These are phyloP conservation scores for Amylocystis lapponica DNA, from an alignment of 768 basidiomycete genomes.

Conservation along the genomic window DNA sequence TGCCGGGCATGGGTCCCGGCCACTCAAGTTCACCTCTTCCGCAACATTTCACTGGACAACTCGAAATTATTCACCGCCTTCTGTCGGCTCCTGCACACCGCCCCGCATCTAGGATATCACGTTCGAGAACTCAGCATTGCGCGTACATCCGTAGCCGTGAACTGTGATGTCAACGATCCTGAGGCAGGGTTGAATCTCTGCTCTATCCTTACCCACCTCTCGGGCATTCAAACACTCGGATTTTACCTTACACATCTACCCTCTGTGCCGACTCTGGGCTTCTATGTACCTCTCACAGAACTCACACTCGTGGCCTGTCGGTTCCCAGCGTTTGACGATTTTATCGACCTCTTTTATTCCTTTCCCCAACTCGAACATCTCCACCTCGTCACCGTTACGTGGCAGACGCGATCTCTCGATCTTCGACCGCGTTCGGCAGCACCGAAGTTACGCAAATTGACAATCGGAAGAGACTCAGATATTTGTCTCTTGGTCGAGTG, in stretches of 20 bases:
- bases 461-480: conserved; percentile 16
- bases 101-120: conserved; percentile 16
- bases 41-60: conserved; percentile 13
- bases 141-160: conserved; percentile 3
- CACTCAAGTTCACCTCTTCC: conserved; percentile 24
- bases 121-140: conserved; percentile 16
- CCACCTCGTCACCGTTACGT: conserved; percentile 17
- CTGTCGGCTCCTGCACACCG: conserved; percentile 11
- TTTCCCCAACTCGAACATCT: conserved; percentile 16
- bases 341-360: conserved; percentile 18
- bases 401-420: conserved; percentile 5
- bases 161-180: neutral
- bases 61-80: conserved; percentile 5
- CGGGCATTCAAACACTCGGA: conserved; percentile 8
- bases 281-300: no score
- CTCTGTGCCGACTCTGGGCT: conserved; percentile 6
- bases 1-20: conserved; percentile 25
- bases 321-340: conserved; percentile 18
- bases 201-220: conserved; percentile 9
- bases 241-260: conserved; percentile 2
- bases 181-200: conserved; percentile 2
- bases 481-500: conserved; percentile 14
- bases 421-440: neutral
- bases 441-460: conserved; percentile 9
- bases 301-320: conserved; percentile 21